phyloP scores from a whole-genome alignment of 1,284 basidiomycete species.

The Phlebopus sp. region DNA sequence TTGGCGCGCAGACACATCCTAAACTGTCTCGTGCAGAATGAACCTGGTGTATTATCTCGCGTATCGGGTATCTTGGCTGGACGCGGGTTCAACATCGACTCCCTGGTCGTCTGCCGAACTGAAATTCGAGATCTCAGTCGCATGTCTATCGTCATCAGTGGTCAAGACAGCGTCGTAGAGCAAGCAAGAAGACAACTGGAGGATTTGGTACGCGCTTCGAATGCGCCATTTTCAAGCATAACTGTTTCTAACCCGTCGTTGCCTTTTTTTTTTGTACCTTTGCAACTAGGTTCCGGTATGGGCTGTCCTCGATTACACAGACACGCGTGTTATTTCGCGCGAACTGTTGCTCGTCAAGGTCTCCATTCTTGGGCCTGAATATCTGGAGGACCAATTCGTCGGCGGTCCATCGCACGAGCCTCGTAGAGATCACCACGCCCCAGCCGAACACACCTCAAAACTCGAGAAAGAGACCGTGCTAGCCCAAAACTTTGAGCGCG shows the following conservation, averaged over 20 bases:
- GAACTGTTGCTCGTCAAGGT: slow-evolving; percentile 90
- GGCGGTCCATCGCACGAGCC: slow-evolving; percentile 82
- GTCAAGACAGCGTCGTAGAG: slow-evolving; percentile 97
- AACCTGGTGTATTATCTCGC: slow-evolving; percentile 96
- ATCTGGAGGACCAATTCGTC: slow-evolving; percentile 85
- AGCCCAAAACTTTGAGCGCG: slow-evolving; percentile 73
- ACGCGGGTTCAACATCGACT: slow-evolving; percentile 98
- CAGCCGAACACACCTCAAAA: slow-evolving; percentile 43
- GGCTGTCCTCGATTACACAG: slow-evolving; percentile 95
- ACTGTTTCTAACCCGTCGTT: slow-evolving; percentile 5
- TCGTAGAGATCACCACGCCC: slow-evolving; percentile 34
- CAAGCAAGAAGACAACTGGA: slow-evolving; percentile 93
- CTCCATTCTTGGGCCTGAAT: slow-evolving; percentile 96
- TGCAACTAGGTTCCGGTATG: slow-evolving; percentile 84
- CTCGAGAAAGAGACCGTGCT: slow-evolving; percentile 66
- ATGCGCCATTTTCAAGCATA: background rate
- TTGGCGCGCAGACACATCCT: slow-evolving; percentile 73
- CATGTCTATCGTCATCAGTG: slow-evolving; percentile 97
- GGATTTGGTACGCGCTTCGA: slow-evolving; percentile 68
- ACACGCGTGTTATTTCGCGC: slow-evolving; percentile 84
- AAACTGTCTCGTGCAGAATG: slow-evolving; percentile 99
- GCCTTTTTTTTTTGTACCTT: no score
- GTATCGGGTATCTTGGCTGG: slow-evolving; percentile 98
- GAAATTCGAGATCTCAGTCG: slow-evolving; percentile 96
- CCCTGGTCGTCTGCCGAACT: slow-evolving; percentile 96